A percentile compares a stretch with the other conserved stretches of the same genome.
Conservation (phyloP, 768 basidiomycete genomes). For the Lentinula raphanica region DNA sequence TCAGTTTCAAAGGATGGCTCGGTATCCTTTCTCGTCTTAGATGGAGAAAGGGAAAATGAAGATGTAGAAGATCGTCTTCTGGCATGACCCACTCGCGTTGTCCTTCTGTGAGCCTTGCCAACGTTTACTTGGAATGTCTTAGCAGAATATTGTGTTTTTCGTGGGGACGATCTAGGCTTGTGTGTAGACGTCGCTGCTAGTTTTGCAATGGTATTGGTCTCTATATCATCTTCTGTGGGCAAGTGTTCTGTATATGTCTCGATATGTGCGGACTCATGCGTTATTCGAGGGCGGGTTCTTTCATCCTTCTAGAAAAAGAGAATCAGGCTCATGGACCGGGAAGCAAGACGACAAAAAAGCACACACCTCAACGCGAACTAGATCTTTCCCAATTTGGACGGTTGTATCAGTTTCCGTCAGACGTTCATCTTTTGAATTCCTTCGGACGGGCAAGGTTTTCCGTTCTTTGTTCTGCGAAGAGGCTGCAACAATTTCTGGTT, state of each 20-base stretch:
- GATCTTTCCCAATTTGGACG: slow-evolving; percentile 59
- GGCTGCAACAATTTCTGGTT: slow-evolving; percentile 46
- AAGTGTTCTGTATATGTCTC: slow-evolving; percentile 53
- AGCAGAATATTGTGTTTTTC: slow-evolving; percentile 21
- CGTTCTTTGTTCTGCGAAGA: slow-evolving; percentile 51
- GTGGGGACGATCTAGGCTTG: slow-evolving; percentile 36
- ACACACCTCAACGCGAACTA: slow-evolving; percentile 58
- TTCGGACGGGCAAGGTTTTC: slow-evolving; percentile 43
- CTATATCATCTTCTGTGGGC: slow-evolving; percentile 30
- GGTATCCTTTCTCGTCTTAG: slow-evolving; percentile 15
- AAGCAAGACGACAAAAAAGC: background rate
- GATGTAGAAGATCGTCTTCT: slow-evolving; percentile 40
- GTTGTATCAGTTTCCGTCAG: slow-evolving; percentile 60
- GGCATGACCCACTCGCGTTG: slow-evolving; percentile 25
- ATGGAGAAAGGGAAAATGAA: slow-evolving; percentile 28
- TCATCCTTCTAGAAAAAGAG: slow-evolving; percentile 43
- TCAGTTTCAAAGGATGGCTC: slow-evolving; percentile 51
- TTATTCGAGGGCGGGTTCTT: slow-evolving; percentile 55
- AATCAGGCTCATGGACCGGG: slow-evolving; percentile 2
- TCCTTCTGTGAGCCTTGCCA: slow-evolving; percentile 44
- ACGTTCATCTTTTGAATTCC: slow-evolving; percentile 62
- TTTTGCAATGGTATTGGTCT: slow-evolving; percentile 21
- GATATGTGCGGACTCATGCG: slow-evolving; percentile 70
- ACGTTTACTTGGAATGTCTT: slow-evolving; percentile 26
- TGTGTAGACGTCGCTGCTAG: slow-evolving; percentile 34